Conservation (phyloP, 768 basidiomycete species). For the Aureoboletus auriporus region DNA sequence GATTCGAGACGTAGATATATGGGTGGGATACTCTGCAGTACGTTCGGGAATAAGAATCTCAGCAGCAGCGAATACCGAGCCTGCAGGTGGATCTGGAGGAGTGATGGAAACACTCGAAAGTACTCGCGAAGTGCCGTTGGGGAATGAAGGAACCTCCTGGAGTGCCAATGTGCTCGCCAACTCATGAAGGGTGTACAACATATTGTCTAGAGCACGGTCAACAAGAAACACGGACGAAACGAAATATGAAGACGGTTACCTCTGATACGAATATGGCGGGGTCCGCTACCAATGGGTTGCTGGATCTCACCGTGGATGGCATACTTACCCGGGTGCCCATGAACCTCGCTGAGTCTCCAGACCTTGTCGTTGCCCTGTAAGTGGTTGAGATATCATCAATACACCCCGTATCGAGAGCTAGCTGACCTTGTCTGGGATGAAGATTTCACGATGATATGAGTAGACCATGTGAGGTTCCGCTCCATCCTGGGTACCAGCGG, state of each 20-base stretch:
- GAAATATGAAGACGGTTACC: constrained; percentile 17
- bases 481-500: constrained; percentile 22
- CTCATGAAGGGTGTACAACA: constrained; percentile 53
- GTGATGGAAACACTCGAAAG: constrained; percentile 49
- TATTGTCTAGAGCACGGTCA: constrained; percentile 36
- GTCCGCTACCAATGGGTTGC: constrained; percentile 62
- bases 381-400: not conserved
- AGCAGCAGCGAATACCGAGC: constrained; percentile 45
- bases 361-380: constrained; percentile 62
- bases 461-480: constrained; percentile 69
- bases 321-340: constrained; percentile 42
- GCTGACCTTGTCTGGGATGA: constrained; percentile 63
- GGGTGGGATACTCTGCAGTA: constrained; percentile 42
- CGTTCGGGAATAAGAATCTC: constrained; percentile 60
- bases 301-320: constrained; percentile 57
- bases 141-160: constrained; percentile 44
- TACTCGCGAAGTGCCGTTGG: constrained; percentile 48
- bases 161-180: constrained; percentile 53
- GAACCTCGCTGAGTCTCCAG: constrained; percentile 52
- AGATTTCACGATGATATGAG: constrained; percentile 50
- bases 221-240: not conserved
- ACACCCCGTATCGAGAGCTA: not conserved
- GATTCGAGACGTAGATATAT: constrained; percentile 66
- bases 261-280: constrained; percentile 45
- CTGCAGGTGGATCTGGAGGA: constrained; percentile 36